Base-by-base conservation (phyloP, 768 basidiomycete species). In the Cubamyces lactineus region DNA sequence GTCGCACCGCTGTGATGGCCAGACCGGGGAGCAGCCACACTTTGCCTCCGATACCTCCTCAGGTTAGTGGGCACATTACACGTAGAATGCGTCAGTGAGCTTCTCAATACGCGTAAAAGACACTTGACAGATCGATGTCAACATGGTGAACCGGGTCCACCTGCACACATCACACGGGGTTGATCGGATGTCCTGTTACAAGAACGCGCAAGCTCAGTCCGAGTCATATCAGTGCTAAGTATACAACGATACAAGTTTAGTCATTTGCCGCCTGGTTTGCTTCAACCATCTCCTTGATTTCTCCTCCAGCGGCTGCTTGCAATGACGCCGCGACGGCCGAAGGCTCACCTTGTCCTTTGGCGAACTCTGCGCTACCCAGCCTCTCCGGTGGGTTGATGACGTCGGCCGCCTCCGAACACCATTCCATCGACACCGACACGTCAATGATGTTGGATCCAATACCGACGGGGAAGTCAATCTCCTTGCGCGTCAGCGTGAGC, bases 391-490 rank as follows among this genome's bases (percentile, higher is more conserved):
- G 74, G 17, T 21, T 47, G 12, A 63, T 24, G 19, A 65, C 62
- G 45, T 67, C 66, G 8, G 66, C 67, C 8, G 53, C 59, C 40
- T 67, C 62, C 4, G 64, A 26, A 11, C 65, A 64, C 67, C 70
- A 69, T 64, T 84, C 82, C 73, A 93, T 76, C 30, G 76, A 76
- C n/a, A 92, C 78, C 58, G 84, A 82, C 15, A 92, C 78, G 62
- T 91, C 86, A 15, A 92, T 70, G 23, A 94, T 80, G 23, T 79
- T 76, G 53, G 80, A 80, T 3, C 92, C 92, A 5, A 90, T 73
- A 2, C 92, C 92, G 3, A 92, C 71, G 6, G 92, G 80, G 69
- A 94, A 94, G 73, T 94, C 92, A 21, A 92, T 66, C 49, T 93
- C 89, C 64, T 86, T 84, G 30, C 80, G 77, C 19, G 80, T 78